A percentile compares a stretch with the other conserved stretches of the same genome.
Evolutionary conservation across 345 rosid species (phyloP).

Genomic region (Ceriops decandra): DNA sequence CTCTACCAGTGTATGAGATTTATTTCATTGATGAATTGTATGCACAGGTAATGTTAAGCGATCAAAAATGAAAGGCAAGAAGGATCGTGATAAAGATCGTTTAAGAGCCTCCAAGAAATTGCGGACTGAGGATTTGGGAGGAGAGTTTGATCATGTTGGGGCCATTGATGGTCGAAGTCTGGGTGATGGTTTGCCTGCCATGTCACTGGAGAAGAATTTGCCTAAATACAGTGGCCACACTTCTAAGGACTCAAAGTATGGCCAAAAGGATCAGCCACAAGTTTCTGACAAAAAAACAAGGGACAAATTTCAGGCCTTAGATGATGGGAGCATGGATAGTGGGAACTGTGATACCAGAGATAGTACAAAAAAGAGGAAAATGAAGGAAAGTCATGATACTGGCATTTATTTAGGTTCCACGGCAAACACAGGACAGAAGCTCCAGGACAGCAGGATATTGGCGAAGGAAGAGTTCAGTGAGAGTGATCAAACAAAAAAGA

Average conservation of each 20-base stretch:
- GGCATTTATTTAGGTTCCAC: slow-evolving; percentile 25
- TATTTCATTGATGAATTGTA: slow-evolving; percentile 21
- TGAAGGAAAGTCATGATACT: slow-evolving; percentile 40
- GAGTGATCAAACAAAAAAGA: slow-evolving; percentile 54
- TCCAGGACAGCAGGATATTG: slow-evolving; percentile 30
- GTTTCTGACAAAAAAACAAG: slow-evolving; percentile 43
- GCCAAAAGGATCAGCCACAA: slow-evolving; percentile 34
- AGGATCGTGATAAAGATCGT: slow-evolving; percentile 46
- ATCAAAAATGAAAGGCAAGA: slow-evolving; percentile 58
- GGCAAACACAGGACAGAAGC: slow-evolving; percentile 27
- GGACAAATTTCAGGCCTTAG: slow-evolving; percentile 30
- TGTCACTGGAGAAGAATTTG: slow-evolving; percentile 43
- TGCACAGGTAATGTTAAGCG: slow-evolving; percentile 50
- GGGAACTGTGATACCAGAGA: slow-evolving; percentile 40
- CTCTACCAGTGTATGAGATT: slow-evolving; percentile 15
- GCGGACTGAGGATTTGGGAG: slow-evolving; percentile 45
- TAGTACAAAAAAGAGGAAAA: slow-evolving; percentile 54
- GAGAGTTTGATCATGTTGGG: slow-evolving; percentile 46
- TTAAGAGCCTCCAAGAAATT: slow-evolving; percentile 59
- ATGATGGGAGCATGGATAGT: slow-evolving; percentile 45
- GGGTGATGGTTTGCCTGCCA: slow-evolving; percentile 43
- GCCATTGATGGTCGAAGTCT: slow-evolving; percentile 37
- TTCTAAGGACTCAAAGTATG: slow-evolving; percentile 37
- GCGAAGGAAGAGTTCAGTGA: slow-evolving; percentile 48
- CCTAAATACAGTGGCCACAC: slow-evolving; percentile 34